phyloP scores from a whole-genome alignment of 306 rosid genomes.

The Abrus precatorius region DNA sequence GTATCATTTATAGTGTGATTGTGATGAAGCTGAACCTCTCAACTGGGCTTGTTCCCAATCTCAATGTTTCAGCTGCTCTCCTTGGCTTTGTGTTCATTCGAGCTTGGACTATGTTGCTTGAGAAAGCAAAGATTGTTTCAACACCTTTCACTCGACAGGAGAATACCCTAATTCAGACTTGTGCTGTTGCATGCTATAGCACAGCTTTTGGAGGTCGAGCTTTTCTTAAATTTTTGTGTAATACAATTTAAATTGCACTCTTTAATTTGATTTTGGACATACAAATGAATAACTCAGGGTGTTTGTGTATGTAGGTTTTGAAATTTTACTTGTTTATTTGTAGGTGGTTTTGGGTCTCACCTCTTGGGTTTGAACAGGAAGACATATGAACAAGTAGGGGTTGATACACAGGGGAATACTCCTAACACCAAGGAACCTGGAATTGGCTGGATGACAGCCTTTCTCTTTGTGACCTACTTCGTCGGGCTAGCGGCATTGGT shows the following conservation, averaged over 20 bases:
- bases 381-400: constrained; percentile 80
- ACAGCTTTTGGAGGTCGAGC: constrained; percentile 77
- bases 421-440: constrained; percentile 86
- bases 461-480: constrained; percentile 85
- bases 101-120: constrained; percentile 76
- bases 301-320: not conserved
- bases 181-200: constrained; percentile 95
- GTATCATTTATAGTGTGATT: constrained; percentile 75
- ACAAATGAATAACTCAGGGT: not conserved
- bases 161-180: constrained; percentile 88
- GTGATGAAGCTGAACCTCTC: constrained; percentile 89
- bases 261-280: not conserved
- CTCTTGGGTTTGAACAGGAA: constrained; percentile 78
- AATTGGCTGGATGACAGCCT: constrained; percentile 90
- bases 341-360: constrained; percentile 94
- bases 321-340: constrained; percentile 33
- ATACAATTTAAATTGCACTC: not conserved
- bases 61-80: constrained; percentile 95
- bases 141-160: constrained; percentile 88
- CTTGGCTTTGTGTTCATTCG: constrained; percentile 80
- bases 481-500: constrained; percentile 84
- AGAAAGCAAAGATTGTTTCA: constrained; percentile 76
- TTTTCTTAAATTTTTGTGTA: constrained; percentile 3
- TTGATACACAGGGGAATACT: constrained; percentile 71
- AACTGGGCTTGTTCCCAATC: constrained; percentile 90